A percentile compares a stretch with the other conserved stretches of the same genome.
Evolutionary conservation across 176 grass and related monocot species (phyloP).

Genomic region (Typha latifolia): DNA sequence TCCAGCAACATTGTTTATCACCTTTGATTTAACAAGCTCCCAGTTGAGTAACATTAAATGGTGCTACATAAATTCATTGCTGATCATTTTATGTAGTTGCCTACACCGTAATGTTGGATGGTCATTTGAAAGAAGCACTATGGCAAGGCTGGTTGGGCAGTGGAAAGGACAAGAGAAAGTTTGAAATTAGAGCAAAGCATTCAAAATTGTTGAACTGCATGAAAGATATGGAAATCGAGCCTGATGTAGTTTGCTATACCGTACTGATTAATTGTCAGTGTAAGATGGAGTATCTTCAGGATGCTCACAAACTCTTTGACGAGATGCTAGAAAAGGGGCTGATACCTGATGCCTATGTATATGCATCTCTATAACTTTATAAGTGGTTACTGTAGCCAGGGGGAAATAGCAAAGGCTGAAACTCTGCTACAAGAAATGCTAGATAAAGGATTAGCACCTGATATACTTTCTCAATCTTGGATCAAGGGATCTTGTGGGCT

Average conservation of each 20-base stretch:
- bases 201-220: constrained; percentile 26
- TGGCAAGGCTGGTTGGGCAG: constrained; percentile 16
- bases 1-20: too few relatives aligned
- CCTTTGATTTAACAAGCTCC: too few relatives aligned
- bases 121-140: constrained; percentile 28
- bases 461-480: constrained; percentile 38
- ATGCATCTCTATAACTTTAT: constrained; percentile 60
- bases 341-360: constrained; percentile 43
- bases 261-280: constrained; percentile 69
- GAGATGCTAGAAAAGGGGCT: constrained; percentile 53
- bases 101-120: constrained; percentile 36
- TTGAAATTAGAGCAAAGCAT: constrained; percentile 32
- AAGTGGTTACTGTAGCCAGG: constrained; percentile 56
- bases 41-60: too few relatives aligned
- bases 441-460: constrained; percentile 36
- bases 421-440: constrained; percentile 58
- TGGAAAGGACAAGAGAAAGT: constrained; percentile 31
- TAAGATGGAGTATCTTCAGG: constrained; percentile 46
- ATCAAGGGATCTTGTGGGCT: constrained; percentile 15
- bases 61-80: too few relatives aligned
- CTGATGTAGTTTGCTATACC: constrained; percentile 63
- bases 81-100: constrained; percentile 24
- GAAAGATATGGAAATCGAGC: constrained; percentile 35
- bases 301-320: constrained; percentile 52
- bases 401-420: constrained; percentile 49